Evolutionary conservation across 2,329 filamentous ascomycete species (phyloP), one percentile per base, ranked within the genome.

Genomic region (Penicillium nordicum): DNA sequence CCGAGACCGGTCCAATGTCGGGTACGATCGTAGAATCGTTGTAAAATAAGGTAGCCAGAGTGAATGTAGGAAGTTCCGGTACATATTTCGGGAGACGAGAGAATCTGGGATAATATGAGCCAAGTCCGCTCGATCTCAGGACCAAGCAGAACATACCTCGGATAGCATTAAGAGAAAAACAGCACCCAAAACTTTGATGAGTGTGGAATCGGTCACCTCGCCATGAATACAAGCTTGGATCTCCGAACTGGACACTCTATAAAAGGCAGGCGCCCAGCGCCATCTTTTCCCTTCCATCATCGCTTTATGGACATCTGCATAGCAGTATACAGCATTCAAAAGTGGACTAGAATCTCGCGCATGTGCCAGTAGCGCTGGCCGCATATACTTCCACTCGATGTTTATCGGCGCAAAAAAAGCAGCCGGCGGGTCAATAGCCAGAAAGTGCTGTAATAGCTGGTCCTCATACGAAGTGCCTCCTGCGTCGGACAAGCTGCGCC

Each of bases 121-220:
- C 50, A 38, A 53, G 37, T 12, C 14, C 18, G 14, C 44, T 46
- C 18, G 1, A 10, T 50, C 8, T 32, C 40, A 0, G 8, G 42
- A 43, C 9, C 9, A 36, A 29, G 21, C 21, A 32, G 29, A 8
- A 50, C 62, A 34, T 60, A 73, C 71, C 65, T 73, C 71, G n/a
- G 70, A 67, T 50, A 73, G 41, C 69, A 73, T 73, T 21, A 73
- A 61, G 34, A 73, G 62, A 38, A 73, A 68, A 10, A 73, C 63
- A 10, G 69, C 55, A 5, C 65, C 61, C 55, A 71, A 69, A 1
- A 69, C 41, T 40, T 62, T 64, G 53, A 65, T 61, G 50, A 73
- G 50, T 2, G 52, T 63, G 9, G 59, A 34, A 21, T 69, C 65
- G 23, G 52, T 38, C 40, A 72, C 61, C 12, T 70, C 66, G 4